Evolutionary conservation across 192 early-diverging fungal species (phyloP), one percentile per base, ranked within the genome.

Genomic region (Coemansia sp.): DNA sequence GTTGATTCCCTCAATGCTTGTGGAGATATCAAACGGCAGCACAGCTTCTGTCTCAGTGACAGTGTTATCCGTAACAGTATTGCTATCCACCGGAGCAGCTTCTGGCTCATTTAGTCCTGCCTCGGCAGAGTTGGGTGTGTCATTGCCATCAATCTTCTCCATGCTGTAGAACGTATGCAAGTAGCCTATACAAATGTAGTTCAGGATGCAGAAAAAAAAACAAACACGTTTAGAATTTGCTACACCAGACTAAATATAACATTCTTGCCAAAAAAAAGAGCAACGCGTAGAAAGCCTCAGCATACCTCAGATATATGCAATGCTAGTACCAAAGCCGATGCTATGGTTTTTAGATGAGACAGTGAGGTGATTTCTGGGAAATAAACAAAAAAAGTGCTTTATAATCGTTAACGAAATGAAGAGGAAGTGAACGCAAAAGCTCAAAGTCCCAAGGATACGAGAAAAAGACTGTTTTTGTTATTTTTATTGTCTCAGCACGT

Each of bases 1-100:
- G 61, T 53, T 63, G 26, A 69, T 69, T 21, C 50, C 63, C n/a
- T 58, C 68, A 39, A 69, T 60, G 21, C 68, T 69, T 32, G 50
- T 48, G 3, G 59, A 60, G 11, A 69, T 26, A 32, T 60, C 68
- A 63, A 62, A 61, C 49, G 61, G 68, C 26, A 69, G 42, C 6
- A 11, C 50, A 45, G 48, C 32, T 12, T 6, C 52, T 26, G 68
- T 41, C 61, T 43, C 60, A n/a, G 61, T 21, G 16, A 38, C 57
- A 4, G 15, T 59, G 57, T 38, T 59, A n/a, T 23, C 39, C 57
- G 57, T n/a, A 15, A 23, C 37, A 6, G 57, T 40, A 9, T 32
- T 32, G 32, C 32, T 32, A 32, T 32, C 32, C 32, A 32, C 32
- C 32, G 57, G 4, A 9, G 10, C 57, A 13, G 57, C 57, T 39